Base-by-base conservation (phyloP, 1,139 yeast species). In the Taphrina deformans region DNA sequence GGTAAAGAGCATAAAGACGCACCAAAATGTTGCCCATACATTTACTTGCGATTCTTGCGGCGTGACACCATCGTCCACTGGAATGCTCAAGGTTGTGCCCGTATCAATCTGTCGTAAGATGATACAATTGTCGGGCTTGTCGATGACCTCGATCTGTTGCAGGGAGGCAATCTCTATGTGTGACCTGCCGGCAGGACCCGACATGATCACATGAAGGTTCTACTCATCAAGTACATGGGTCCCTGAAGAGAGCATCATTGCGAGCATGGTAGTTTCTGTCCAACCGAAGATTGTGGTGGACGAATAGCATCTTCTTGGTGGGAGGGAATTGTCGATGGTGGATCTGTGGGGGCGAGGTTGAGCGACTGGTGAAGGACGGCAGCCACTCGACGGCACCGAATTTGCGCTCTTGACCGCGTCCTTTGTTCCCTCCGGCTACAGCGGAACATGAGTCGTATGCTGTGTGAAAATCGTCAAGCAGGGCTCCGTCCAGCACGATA, bases 1-100 rank as follows among this genome's bases (percentile, higher is more conserved):
- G 48, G 48, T 44, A 3, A 44, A 44, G 24, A 44, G 26, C 48
- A 44, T 44, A 21, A 44, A 44, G 48, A 44, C 21, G 48, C 48
- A 44, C 48, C 48, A 44, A 44, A 44, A 44, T 12, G 48, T 44
- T n/a, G 48, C 48, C 27, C 48, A 23, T 23, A 27, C 5, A 10
- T 10, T 10, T 29, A 10, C 33, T 29, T 29, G 33, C 10, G 33
- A 6, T 6, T 29, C 33, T 29, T 10, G 33, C 33, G 33, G 33
- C n/a, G n/a, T n/a, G n/a, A n/a, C n/a, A n/a, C n/a, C n/a, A n/a
- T n/a, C n/a, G n/a, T n/a, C n/a, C n/a, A n/a, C n/a, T n/a, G 45
- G 26, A 10, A 27, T 23, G n/a, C 2, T 44, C 48, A 23, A 44
- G 27, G 27, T 44, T 9, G 48, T 9, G 27, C 48, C 48, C 7